Conservation (phyloP, 495 filamentous ascomycete genomes). For the Podospora tetraspora region DNA sequence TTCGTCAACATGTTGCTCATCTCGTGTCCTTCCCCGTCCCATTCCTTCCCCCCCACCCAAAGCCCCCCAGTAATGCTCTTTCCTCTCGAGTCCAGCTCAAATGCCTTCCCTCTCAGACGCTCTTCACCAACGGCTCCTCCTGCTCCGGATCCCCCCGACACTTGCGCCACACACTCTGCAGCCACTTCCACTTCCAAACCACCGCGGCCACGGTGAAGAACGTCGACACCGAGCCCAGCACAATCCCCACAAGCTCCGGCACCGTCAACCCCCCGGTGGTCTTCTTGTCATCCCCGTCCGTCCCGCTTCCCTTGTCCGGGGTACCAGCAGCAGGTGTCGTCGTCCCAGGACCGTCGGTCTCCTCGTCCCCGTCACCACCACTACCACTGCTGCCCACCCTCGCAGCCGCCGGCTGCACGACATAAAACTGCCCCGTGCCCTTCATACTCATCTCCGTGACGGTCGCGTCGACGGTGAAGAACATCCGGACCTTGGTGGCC, state of each 20-base stretch:
- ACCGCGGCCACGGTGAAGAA: not conserved
- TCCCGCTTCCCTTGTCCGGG: not conserved
- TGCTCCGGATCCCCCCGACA: not conserved
- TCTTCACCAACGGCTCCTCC: not conserved
- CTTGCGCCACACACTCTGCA: not conserved
- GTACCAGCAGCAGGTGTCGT: not conserved
- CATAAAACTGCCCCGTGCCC: not conserved
- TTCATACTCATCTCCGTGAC: not conserved
- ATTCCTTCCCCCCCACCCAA: no score
- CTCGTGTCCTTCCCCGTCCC: not conserved
- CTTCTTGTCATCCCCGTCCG: not conserved
- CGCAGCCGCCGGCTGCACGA: not conserved
- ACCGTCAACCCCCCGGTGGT: not conserved
- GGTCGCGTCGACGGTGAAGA: not conserved
- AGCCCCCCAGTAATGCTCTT: no score
- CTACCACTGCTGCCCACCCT: not conserved
- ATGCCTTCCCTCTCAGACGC: no score
- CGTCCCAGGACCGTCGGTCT: not conserved
- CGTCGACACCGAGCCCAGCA: not conserved
- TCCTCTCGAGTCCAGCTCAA: no score
- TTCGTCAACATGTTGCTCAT: not conserved
- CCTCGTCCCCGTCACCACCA: no score
- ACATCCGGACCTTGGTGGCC: not conserved
- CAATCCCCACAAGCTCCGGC: not conserved
- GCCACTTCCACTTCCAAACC: conserved; percentile 3